phyloP scores from a whole-genome alignment of 1,284 basidiomycete species.

The Cystobasidiaceae sp. region DNA sequence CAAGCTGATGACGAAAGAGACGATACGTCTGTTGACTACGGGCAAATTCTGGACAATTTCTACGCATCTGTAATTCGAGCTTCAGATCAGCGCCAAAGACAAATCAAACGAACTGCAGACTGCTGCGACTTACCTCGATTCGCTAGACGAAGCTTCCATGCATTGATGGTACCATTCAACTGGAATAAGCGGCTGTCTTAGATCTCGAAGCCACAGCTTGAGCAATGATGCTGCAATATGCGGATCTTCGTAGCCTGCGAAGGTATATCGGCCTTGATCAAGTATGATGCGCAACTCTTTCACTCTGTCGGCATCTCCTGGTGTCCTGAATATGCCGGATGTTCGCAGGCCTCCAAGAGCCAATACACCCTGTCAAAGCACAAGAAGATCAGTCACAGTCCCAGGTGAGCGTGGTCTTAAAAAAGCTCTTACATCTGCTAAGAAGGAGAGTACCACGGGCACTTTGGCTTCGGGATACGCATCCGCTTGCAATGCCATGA shows the following conservation, averaged over 20 bases:
- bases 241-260: slow-evolving; percentile 73
- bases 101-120: not conserved
- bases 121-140: slow-evolving; percentile 59
- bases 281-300: slow-evolving; percentile 79
- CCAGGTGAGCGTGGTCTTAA: not conserved
- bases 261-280: slow-evolving; percentile 80
- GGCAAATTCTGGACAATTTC: slow-evolving; percentile 70
- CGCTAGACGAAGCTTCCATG: slow-evolving; percentile 59
- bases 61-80: slow-evolving; percentile 52
- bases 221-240: slow-evolving; percentile 79
- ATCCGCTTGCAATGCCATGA: slow-evolving; percentile 72
- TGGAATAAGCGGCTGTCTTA: slow-evolving; percentile 79
- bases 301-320: slow-evolving; percentile 78
- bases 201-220: slow-evolving; percentile 86
- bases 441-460: slow-evolving; percentile 84
- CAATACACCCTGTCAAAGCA: slow-evolving; percentile 64
- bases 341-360: slow-evolving; percentile 73
- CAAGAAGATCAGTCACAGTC: not conserved
- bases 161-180: slow-evolving; percentile 74
- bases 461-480: slow-evolving; percentile 76
- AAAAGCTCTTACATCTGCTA: slow-evolving; percentile 53
- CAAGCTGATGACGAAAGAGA: slow-evolving; percentile 80
- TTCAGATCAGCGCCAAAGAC: not conserved
- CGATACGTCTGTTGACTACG: slow-evolving; percentile 72
- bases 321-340: slow-evolving; percentile 85